Conservation (phyloP, 129 eudicot genomes). For the Solidago caesia region DNA sequence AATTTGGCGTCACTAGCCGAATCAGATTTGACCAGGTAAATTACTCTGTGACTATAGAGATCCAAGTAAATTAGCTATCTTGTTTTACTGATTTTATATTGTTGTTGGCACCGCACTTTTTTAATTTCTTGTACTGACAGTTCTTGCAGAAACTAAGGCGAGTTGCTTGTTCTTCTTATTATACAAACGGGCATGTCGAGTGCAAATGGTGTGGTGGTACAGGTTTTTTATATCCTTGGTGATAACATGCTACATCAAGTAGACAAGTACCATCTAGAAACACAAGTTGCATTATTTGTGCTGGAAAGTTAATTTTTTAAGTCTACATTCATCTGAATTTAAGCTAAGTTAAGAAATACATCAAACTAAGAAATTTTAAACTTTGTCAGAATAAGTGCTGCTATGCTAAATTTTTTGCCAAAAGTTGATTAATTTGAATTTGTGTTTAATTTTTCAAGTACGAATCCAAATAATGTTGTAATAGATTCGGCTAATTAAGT, state of each 20-base stretch:
- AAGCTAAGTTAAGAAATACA: background rate
- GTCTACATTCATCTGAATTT: background rate
- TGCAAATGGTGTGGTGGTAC: slow-evolving; percentile 97
- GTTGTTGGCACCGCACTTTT: slow-evolving; percentile 8
- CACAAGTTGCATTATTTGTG: slow-evolving; percentile 82
- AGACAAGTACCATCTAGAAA: slow-evolving; percentile 90
- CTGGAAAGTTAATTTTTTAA: slow-evolving; percentile 69
- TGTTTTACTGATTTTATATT: background rate
- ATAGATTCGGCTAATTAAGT: too few relatives aligned
- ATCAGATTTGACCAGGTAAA: too few relatives aligned
- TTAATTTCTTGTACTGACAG: slow-evolving; percentile 20
- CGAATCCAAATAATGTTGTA: too few relatives aligned
- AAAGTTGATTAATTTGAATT: too few relatives aligned
- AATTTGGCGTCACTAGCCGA: too few relatives aligned
- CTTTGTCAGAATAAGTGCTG: too few relatives aligned
- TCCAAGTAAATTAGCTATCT: background rate
- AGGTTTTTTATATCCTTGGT: slow-evolving; percentile 81
- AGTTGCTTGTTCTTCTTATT: slow-evolving; percentile 54
- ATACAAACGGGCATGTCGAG: slow-evolving; percentile 20
- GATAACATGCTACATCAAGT: slow-evolving; percentile 92
- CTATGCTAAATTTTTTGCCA: too few relatives aligned
- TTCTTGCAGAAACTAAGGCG: slow-evolving; percentile 76
- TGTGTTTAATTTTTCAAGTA: too few relatives aligned
- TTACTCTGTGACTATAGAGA: background rate
- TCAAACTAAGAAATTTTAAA: too few relatives aligned